A percentile compares a stretch with the other conserved stretches of the same genome.
Evolutionary conservation across 2,329 filamentous ascomycete genomes (phyloP).

Genomic region (Fusarium albosuccineum): DNA sequence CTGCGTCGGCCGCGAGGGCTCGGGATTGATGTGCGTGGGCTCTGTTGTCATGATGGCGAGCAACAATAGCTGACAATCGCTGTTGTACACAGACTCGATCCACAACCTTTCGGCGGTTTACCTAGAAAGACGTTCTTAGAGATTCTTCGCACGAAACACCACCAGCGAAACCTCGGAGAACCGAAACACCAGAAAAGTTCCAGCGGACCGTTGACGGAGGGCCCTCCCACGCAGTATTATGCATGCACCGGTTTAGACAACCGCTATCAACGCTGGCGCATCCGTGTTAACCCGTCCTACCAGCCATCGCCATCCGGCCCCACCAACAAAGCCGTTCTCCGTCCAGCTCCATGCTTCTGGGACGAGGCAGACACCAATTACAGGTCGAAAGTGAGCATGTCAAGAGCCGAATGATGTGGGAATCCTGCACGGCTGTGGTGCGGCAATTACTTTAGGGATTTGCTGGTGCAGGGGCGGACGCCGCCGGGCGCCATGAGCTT

Average conservation of each 20-base stretch:
- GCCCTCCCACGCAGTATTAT: constrained; percentile 32
- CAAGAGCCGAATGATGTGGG: constrained; percentile 12
- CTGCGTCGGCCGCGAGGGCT: constrained; percentile 50
- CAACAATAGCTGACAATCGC: neutral
- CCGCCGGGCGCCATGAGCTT: constrained; percentile 21
- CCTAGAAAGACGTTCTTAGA: neutral
- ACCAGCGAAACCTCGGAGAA: constrained; percentile 2
- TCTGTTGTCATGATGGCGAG: constrained; percentile 48
- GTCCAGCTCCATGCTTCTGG: constrained; percentile 33
- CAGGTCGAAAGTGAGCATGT: constrained; percentile 24
- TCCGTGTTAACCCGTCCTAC: constrained; percentile 40
- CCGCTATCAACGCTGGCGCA: constrained; percentile 34
- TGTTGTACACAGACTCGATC: constrained; percentile 6
- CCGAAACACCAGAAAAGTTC: constrained; percentile 2
- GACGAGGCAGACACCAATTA: constrained; percentile 31
- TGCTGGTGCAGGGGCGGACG: constrained; percentile 11
- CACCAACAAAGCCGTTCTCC: constrained; percentile 37
- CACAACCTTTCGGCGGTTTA: constrained; percentile 7
- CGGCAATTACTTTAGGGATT: constrained; percentile 37
- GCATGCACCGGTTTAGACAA: constrained; percentile 25
- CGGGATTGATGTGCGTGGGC: constrained; percentile 46
- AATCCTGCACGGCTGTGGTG: constrained; percentile 28
- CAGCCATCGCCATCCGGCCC: constrained; percentile 33
- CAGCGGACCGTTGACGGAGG: constrained; percentile 23
- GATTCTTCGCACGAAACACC: neutral